phyloP scores from a whole-genome alignment of 148 eudicot genomes.

The Arctostaphylos glauca region DNA sequence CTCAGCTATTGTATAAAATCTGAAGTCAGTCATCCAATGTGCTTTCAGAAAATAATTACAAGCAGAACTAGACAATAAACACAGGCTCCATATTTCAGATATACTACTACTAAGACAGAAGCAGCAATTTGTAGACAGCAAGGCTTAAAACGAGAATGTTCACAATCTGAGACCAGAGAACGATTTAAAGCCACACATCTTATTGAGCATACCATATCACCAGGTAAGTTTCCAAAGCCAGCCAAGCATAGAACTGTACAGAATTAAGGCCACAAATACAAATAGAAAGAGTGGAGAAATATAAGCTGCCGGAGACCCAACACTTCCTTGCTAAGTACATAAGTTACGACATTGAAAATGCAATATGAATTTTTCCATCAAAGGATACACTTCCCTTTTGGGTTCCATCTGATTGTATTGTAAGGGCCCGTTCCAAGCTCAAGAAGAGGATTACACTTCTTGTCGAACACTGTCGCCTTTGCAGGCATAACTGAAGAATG shows the following conservation, averaged over 20 bases:
- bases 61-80: not conserved
- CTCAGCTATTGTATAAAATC: not conserved
- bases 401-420: slow-evolving; percentile 96
- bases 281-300: not conserved
- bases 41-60: slow-evolving; percentile 4
- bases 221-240: slow-evolving; percentile 97
- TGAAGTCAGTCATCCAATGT: not conserved
- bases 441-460: slow-evolving; percentile 86
- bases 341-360: not conserved
- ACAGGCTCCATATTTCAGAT: slow-evolving; percentile 1
- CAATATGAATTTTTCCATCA: not conserved
- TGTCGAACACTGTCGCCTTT: slow-evolving; percentile 85
- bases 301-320: not conserved
- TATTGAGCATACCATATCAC: slow-evolving; percentile 76
- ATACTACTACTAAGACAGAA: not conserved
- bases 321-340: not conserved
- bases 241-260: slow-evolving; percentile 86
- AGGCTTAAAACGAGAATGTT: not conserved
- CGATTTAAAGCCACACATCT: not conserved
- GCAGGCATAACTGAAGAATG: slow-evolving; percentile 88
- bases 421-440: slow-evolving; percentile 97
- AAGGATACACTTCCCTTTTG: slow-evolving; percentile 97
- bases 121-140: not conserved
- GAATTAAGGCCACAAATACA: slow-evolving; percentile 45
- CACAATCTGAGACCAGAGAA: slow-evolving; percentile 8